Evolutionary conservation across 2,329 filamentous ascomycete species (phyloP), one percentile per base, ranked within the genome.

Genomic region (Aspergillus ibericus): DNA sequence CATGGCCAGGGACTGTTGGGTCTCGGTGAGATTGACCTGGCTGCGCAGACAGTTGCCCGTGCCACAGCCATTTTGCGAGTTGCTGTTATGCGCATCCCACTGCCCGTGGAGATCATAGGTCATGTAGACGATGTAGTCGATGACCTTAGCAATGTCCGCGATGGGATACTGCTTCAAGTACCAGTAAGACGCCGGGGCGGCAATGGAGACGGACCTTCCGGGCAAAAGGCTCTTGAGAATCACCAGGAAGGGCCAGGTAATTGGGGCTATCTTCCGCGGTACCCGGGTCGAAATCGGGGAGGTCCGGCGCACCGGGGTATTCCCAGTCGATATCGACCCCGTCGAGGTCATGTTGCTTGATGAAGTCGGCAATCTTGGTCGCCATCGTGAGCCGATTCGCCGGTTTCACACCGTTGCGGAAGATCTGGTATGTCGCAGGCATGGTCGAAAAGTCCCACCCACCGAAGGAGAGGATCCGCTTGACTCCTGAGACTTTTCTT

Each of bases 21-120:
- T 77, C 56, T 79, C 75, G 0, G 77, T 79, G 34, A 69, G 55
- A 65, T 80, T 80, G 56, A 78, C 66, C 52, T 79, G 77, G 0
- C 68, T 72, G 1, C 76, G 73, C 0, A 79, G 67, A 40, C 78
- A 74, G 48, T 68, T 68, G 0, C 70, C 69, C 12, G 20, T 22
- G 4, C 46, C 51, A 55, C 73, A 75, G 1, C 50, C 50, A 3
- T 44, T 36, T 18, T 54, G 56, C 6, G 56, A 22, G 15, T 58
- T 32, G n/a, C 12, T n/a, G 25, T 54, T 58, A 10, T 54, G 44
- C 5, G 50, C 42, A 50, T 58, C 56, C 56, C 56, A 58, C 36
- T 56, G 56, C 0, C 62, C 60, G 36, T 64, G 62, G 4, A 64
- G 56, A 48, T 64, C 62, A 18, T 64, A 64, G 12, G 57, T 53